Percentiles rank a stretch among this genome's conserved stretches.
phyloP scores from a whole-genome alignment of 2,329 filamentous ascomycete genomes.

The Didymella pomorum region DNA sequence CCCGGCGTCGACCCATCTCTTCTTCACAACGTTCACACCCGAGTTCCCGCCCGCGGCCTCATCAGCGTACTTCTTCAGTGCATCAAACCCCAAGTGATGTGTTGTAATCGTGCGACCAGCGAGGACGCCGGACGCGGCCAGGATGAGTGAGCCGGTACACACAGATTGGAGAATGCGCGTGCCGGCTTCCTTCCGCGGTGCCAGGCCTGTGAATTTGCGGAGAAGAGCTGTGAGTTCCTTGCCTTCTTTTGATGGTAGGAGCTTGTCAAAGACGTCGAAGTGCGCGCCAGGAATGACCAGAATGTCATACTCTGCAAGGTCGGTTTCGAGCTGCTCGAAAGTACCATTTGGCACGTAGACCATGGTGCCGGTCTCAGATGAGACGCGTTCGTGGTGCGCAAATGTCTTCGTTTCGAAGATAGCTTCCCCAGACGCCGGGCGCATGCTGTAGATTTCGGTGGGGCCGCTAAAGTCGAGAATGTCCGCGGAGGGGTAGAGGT shows the following conservation, averaged over 20 bases:
- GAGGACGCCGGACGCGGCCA: constrained; percentile 51
- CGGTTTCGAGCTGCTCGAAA: constrained; percentile 37
- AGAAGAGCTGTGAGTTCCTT: constrained; percentile 31
- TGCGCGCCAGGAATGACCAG: constrained; percentile 51
- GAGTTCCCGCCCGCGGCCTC: constrained; percentile 41
- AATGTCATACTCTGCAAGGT: constrained; percentile 49
- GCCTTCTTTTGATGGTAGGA: constrained; percentile 34
- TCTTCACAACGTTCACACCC: constrained; percentile 34
- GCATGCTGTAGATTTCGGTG: constrained; percentile 48
- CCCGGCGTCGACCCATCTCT: constrained; percentile 47
- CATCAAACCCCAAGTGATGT: constrained; percentile 47
- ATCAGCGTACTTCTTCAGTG: constrained; percentile 39
- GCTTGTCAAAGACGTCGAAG: constrained; percentile 33
- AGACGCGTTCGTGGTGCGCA: constrained; percentile 35
- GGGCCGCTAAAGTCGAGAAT: constrained; percentile 55
- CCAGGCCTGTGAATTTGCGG: constrained; percentile 30
- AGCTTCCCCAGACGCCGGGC: constrained; percentile 34
- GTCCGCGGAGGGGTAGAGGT: constrained; percentile 51
- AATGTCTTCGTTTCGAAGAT: constrained; percentile 50
- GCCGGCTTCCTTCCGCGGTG: constrained; percentile 33
- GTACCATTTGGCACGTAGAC: constrained; percentile 43
- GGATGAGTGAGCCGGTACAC: constrained; percentile 51
- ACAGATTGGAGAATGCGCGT: constrained; percentile 51
- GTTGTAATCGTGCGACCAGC: constrained; percentile 50
- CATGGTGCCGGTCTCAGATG: constrained; percentile 35